Evolutionary conservation across 2,329 filamentous ascomycete species (phyloP), one percentile per base, ranked within the genome.

Genomic region (Paecilomyces sp.): DNA sequence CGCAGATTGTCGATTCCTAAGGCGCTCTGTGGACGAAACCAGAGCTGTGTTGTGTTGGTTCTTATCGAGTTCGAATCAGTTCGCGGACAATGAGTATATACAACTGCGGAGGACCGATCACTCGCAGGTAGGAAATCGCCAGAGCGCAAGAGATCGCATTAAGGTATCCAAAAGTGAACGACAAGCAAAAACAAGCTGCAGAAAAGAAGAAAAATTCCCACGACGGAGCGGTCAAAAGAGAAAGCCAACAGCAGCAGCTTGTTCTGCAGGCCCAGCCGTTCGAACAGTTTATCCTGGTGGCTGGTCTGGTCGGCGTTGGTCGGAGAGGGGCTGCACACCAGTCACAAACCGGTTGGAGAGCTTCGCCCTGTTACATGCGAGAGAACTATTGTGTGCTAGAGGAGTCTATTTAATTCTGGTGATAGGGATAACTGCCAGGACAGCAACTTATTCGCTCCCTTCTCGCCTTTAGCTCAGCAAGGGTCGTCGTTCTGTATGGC

Each of bases 251-350:
- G 50, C 50, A 53, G 51, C 50, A 53, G 51, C 51, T 28, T 53
- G 22, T 53, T 25, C 51, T 25, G 51, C 24, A 53, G 51, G 22
- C 25, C 18, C 18, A 51, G 60, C 58, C 56, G 58, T 60, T 61
- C 58, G 61, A 57, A 18, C 41, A 47, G 18, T 47, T 33, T 57
- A 51, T 51, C 58, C 58, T 55, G 62, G 64, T 66, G 64, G 64
- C 64, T 66, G 64, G 56, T 57, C 55, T 63, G 56, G 51, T 53
- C 51, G 28, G 51, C 22, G 51, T 53, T 53, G 51, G 51, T 30
- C 28, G 24, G 28, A 25, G 51, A 25, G 51, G 51, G 51, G 51
- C 51, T 30, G 51, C 22, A 25, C 24, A 53, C 22, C 51, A 25
- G 22, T 53, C 51, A 30, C 51, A 25, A 25, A 22, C 41, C 41